Evolutionary conservation across 176 grass and related monocot species (phyloP).

Genomic region (Pontederia crassipes): DNA sequence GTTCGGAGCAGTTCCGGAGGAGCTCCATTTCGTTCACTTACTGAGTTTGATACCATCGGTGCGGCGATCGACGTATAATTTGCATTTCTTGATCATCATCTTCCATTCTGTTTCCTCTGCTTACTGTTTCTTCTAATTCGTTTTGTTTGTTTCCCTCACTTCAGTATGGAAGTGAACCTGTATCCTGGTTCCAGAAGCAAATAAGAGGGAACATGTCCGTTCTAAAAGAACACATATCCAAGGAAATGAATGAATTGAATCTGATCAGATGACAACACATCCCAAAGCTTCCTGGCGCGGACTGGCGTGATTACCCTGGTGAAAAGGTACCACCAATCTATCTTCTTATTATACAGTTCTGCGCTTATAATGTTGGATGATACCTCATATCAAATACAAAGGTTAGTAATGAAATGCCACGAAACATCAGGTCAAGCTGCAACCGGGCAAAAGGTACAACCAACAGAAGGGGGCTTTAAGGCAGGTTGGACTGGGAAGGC

Average conservation of each 20-base stretch:
- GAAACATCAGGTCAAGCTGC: constrained; percentile 70
- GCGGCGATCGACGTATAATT: constrained; percentile 66
- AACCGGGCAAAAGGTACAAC: constrained; percentile 82
- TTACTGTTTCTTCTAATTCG: not conserved
- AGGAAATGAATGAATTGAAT: constrained; percentile 81
- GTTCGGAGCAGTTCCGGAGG: constrained; percentile 66
- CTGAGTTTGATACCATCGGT: constrained; percentile 76
- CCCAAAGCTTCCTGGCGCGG: constrained; percentile 46
- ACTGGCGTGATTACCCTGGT: constrained; percentile 65
- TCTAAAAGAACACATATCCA: constrained; percentile 63
- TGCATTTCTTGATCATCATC: too few species aligned
- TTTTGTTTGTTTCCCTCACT: too few species aligned
- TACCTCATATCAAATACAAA: not conserved
- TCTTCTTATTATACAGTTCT: constrained; percentile 1
- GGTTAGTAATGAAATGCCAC: not conserved
- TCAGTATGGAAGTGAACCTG: constrained; percentile 61
- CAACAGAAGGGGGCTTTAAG: constrained; percentile 94
- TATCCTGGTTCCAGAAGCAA: constrained; percentile 93
- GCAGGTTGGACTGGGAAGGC: constrained; percentile 94
- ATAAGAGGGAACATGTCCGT: constrained; percentile 35
- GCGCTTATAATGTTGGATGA: too few species aligned
- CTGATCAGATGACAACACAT: constrained; percentile 55
- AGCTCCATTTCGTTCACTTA: constrained; percentile 77
- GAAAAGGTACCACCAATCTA: constrained; percentile 40
- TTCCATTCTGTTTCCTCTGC: not conserved